Base-by-base conservation (phyloP, 768 basidiomycete genomes). In the Mycena crocata region DNA sequence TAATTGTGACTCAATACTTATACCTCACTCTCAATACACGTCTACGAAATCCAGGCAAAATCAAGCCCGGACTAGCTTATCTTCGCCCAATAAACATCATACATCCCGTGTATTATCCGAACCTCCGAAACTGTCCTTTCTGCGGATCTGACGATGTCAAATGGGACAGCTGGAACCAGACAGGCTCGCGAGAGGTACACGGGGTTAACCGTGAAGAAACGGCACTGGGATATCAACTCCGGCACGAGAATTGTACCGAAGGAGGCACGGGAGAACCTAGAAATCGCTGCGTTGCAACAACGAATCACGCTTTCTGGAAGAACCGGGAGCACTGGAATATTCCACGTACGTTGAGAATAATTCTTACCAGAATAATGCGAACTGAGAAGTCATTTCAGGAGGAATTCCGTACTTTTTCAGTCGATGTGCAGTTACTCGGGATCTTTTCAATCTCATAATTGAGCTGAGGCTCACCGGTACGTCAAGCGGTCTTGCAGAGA, bases 381-480 rank as follows among this genome's bases (percentile, higher is more conserved):
- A 5, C 46, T 24, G 46, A 35, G 21, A 42, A 23, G 30, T 57
- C 5, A 44, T n/a, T 32, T 9, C 23, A 57, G 56, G 56, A 17
- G 56, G 56, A 5, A 45, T 57, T 39, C 56, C 56, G 13, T 32
- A 32, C 28, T 57, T 57, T 26, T 44, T 46, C 13, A 32, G 31
- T 34, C 42, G 56, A 28, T 57, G 19, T 21, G 72, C 66, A 2
- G 39, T 74, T 4, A 74, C 73, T 0, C 57, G 68, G 5, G 71
- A 76, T 4, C 69, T 77, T 3, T 74, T 67, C 45, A 64, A 75
- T 48, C 28, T 75, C 1, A 70, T 77, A 19, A 48, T 73, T n/a
- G 74, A 76, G 65, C 9, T 77, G 7, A 57, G 71, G 0, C 71
- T 51, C 1, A 67, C 69, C 1, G 57, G 45, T 19, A 75, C 73